Evolutionary conservation across 2,329 filamentous ascomycete species (phyloP).

Genomic region (Chaetomium sp.): DNA sequence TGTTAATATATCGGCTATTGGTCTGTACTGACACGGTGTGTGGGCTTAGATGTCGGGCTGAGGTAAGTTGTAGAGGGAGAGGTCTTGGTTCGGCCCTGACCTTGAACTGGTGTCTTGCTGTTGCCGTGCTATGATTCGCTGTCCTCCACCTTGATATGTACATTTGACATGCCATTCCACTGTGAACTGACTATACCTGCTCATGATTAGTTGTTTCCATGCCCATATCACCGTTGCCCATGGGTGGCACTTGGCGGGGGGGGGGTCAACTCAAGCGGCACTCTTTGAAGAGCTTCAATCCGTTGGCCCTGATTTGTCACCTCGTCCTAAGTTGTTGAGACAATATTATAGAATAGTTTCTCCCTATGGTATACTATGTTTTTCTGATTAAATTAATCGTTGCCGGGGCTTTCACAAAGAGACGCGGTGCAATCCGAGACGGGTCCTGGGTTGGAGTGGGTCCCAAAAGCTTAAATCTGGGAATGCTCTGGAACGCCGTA

Average conservation of each 20-base stretch:
- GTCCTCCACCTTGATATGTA: neutral
- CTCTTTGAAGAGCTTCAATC: neutral
- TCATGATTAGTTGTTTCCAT: neutral
- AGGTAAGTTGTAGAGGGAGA: constrained; percentile 23
- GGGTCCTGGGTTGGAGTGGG: neutral
- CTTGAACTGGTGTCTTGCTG: neutral
- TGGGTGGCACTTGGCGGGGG: neutral
- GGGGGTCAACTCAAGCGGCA: neutral
- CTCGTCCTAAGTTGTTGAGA: too few species aligned
- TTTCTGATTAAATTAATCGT: too few species aligned
- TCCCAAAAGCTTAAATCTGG: neutral
- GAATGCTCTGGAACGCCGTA: too few species aligned
- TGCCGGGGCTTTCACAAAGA: too few species aligned
- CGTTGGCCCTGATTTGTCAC: too few species aligned
- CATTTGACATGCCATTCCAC: neutral
- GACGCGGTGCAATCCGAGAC: neutral
- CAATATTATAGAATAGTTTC: too few species aligned
- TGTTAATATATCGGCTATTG: constrained; percentile 16
- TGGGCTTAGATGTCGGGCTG: constrained; percentile 17
- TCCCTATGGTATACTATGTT: too few species aligned
- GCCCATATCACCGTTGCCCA: neutral
- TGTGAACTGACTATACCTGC: neutral
- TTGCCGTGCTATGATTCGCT: neutral
- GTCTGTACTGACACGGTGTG: constrained; percentile 21
- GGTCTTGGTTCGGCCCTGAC: neutral